Conservation (phyloP, 2,329 filamentous ascomycete genomes). For the Colletotrichum somersetense region DNA sequence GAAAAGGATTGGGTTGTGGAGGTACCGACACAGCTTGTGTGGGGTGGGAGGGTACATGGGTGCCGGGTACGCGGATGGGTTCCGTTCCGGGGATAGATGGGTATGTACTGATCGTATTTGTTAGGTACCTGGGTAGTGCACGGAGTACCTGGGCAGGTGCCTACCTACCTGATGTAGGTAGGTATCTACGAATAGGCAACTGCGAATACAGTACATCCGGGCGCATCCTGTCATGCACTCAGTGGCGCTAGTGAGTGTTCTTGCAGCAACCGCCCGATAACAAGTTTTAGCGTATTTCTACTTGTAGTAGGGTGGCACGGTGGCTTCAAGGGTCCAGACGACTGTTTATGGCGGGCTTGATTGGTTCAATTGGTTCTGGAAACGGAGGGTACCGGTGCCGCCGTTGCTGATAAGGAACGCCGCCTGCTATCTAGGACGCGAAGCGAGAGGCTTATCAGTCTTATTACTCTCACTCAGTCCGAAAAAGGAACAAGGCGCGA, state of each 20-base stretch:
- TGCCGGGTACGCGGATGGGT: not conserved
- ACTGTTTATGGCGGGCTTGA: not conserved
- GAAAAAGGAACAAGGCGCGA: not conserved
- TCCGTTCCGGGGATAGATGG: not conserved
- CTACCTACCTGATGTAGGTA: too few relatives aligned
- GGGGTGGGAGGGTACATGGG: not conserved
- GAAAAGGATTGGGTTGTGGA: not conserved
- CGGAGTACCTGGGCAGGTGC: too few relatives aligned
- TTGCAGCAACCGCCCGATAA: constrained; percentile 7
- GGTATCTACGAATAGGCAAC: too few relatives aligned
- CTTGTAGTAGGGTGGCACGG: too few relatives aligned
- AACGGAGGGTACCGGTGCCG: not conserved
- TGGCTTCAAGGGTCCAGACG: not conserved
- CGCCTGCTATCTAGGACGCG: not conserved
- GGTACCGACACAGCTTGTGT: constrained; percentile 6
- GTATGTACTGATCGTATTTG: too few relatives aligned
- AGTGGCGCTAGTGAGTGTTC: not conserved
- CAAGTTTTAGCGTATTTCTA: not conserved
- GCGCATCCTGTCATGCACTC: not conserved
- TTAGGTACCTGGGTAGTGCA: too few relatives aligned
- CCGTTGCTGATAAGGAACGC: constrained; percentile 13
- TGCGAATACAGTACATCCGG: too few relatives aligned
- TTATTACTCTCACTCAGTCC: constrained; percentile 10
- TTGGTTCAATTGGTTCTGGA: constrained; percentile 4
- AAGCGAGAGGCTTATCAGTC: constrained; percentile 17